Conservation (phyloP, 108 stramenopile species). For the Cylindrotheca fusiformis region DNA sequence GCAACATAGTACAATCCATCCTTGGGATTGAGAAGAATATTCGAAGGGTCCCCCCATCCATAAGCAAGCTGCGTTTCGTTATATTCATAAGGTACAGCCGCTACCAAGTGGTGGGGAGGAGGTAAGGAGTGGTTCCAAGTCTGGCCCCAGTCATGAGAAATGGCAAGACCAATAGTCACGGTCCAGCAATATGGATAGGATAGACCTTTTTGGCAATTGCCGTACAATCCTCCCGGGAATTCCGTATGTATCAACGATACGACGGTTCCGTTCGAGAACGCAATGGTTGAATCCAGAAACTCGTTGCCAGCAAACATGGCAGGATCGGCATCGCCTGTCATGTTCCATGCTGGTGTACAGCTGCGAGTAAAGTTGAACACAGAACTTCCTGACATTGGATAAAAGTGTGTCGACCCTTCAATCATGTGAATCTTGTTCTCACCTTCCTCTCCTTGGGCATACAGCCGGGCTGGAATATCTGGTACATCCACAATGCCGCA, state of each 20-base stretch:
- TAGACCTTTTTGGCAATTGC: not conserved
- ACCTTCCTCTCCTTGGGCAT: constrained; percentile 1
- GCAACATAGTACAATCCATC: constrained; percentile 24
- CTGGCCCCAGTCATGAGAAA: constrained; percentile 14
- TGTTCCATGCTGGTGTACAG: constrained; percentile 8
- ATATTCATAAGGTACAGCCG: constrained; percentile 14
- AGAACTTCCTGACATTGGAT: constrained; percentile 6
- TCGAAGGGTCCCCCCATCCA: constrained; percentile 23
- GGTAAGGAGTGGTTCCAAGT: constrained; percentile 4
- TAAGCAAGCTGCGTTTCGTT: constrained; percentile 7
- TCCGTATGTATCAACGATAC: constrained; percentile 13
- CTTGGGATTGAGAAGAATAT: constrained; percentile 5
- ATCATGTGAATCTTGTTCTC: constrained; percentile 8
- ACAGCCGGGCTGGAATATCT: constrained; percentile 16
- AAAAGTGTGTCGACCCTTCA: constrained; percentile 2
- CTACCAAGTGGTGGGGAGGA: constrained; percentile 22
- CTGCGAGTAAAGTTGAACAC: constrained; percentile 10
- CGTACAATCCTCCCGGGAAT: constrained; percentile 9
- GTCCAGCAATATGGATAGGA: constrained; percentile 21
- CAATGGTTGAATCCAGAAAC: constrained; percentile 13
- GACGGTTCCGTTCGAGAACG: constrained; percentile 16
- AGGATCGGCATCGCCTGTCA: constrained; percentile 6
- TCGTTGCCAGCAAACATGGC: constrained; percentile 11
- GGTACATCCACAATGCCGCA: constrained; percentile 10
- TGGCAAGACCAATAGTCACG: constrained; percentile 14